A percentile compares a stretch with the other conserved stretches of the same genome.
Conservation (phyloP, 169 alveolate species). For the Fabrea salina region DNA sequence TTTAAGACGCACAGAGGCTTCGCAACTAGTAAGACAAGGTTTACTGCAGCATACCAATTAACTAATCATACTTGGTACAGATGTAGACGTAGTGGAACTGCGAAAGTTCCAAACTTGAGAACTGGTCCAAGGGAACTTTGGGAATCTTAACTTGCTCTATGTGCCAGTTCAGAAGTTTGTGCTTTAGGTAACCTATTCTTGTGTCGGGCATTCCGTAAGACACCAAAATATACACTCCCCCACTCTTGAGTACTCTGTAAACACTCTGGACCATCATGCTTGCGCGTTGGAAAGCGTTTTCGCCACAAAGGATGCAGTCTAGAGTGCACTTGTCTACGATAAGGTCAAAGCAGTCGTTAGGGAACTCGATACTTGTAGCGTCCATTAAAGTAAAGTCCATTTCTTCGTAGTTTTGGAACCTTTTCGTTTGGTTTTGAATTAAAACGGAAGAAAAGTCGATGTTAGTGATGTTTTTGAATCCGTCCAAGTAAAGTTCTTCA, state of each 20-base stretch:
- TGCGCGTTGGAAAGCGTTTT: not conserved
- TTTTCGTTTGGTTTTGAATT: constrained; percentile 44
- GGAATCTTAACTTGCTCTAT: constrained; percentile 22
- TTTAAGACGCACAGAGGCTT: constrained; percentile 42
- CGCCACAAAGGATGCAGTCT: constrained; percentile 41
- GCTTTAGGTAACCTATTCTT: constrained; percentile 17
- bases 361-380: constrained; percentile 54
- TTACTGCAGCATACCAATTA: constrained; percentile 36
- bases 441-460: constrained; percentile 67
- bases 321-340: constrained; percentile 70
- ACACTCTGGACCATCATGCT: not conserved
- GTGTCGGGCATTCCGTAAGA: constrained; percentile 22
- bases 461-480: constrained; percentile 51
- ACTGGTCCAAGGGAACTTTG: not conserved
- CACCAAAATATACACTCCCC: constrained; percentile 7
- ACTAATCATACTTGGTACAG: constrained; percentile 29
- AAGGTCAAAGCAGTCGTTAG: constrained; percentile 56
- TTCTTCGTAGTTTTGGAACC: constrained; percentile 1
- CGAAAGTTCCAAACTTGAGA: not conserved
- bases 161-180: constrained; percentile 6
- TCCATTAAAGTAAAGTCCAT: constrained; percentile 50
- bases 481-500: constrained; percentile 60
- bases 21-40: constrained; percentile 43
- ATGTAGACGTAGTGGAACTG: not conserved
- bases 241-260: constrained; percentile 26